phyloP scores from a whole-genome alignment of 208 protist species.

The Leishmania lainsoni region DNA sequence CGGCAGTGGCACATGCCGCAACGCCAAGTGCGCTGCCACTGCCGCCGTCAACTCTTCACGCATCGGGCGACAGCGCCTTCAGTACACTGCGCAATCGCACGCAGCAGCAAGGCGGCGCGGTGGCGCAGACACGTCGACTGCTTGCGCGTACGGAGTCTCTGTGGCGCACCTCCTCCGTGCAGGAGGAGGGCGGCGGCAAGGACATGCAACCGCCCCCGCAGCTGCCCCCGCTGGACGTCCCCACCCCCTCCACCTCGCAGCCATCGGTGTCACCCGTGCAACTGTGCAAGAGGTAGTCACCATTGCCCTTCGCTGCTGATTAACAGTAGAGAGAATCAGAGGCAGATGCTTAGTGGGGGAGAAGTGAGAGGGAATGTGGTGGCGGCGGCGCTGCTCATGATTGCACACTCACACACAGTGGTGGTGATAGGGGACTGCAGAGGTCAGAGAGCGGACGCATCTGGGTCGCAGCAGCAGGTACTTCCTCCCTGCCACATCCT shows the following conservation, averaged over 20 bases:
- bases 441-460: background rate
- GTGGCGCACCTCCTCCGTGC: conserved; percentile 16
- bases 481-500: too few species aligned
- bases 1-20: too few species aligned
- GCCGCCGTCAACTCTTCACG: background rate
- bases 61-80: conserved; percentile 3
- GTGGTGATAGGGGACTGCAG: too few species aligned
- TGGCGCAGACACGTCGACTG: conserved; percentile 29
- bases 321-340: background rate
- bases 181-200: background rate
- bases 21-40: background rate
- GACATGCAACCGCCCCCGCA: background rate
- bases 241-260: background rate
- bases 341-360: background rate
- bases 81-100: conserved; percentile 18
- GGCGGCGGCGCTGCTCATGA: background rate
- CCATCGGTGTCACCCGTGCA: background rate
- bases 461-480: background rate
- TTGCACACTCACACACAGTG: too few species aligned
- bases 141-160: conserved; percentile 34
- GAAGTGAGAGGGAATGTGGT: background rate
- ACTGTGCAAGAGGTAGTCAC: conserved; percentile 4
- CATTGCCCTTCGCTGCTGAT: background rate
- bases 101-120: conserved; percentile 7
- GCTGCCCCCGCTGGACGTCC: conserved; percentile 12